A percentile compares a stretch with the other conserved stretches of the same genome.
phyloP scores from a whole-genome alignment of 1,284 basidiomycete genomes.

The Chalciporus sp. region DNA sequence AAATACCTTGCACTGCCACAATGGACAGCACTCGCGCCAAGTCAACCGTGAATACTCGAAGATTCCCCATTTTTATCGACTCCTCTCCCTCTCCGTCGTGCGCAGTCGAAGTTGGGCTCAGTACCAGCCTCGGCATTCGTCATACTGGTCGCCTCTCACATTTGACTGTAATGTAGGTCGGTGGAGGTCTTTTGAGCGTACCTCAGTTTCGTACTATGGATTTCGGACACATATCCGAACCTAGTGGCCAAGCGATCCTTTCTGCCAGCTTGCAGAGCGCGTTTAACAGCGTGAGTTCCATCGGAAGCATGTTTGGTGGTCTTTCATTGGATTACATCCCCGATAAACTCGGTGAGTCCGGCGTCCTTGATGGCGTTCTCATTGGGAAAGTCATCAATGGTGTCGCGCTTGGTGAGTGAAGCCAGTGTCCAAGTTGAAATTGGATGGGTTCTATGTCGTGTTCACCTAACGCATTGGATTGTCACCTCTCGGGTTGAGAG shows the following conservation, averaged over 20 bases:
- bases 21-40: too few relatives aligned
- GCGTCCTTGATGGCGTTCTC: conserved; percentile 20
- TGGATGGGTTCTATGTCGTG: too few relatives aligned
- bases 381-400: conserved; percentile 32
- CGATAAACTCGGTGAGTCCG: conserved; percentile 21
- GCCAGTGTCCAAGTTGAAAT: neutral
- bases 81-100: too few relatives aligned
- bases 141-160: too few relatives aligned
- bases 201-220: conserved; percentile 29
- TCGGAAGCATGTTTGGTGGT: conserved; percentile 31
- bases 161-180: conserved; percentile 17
- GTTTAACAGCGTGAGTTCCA: conserved; percentile 28
- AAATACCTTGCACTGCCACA: too few relatives aligned
- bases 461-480: too few relatives aligned
- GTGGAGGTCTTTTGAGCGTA: conserved; percentile 26
- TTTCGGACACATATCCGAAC: conserved; percentile 21
- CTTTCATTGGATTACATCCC: conserved; percentile 30
- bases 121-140: too few relatives aligned
- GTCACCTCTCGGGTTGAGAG: conserved; percentile 31
- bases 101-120: too few relatives aligned
- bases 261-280: conserved; percentile 34
- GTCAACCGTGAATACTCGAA: too few relatives aligned
- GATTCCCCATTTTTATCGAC: too few relatives aligned
- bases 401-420: conserved; percentile 24
- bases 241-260: conserved; percentile 13